Evolutionary conservation across 768 basidiomycete genomes (phyloP), one percentile per base, ranked within the genome.

Genomic region (Pleurotus eryngii): DNA sequence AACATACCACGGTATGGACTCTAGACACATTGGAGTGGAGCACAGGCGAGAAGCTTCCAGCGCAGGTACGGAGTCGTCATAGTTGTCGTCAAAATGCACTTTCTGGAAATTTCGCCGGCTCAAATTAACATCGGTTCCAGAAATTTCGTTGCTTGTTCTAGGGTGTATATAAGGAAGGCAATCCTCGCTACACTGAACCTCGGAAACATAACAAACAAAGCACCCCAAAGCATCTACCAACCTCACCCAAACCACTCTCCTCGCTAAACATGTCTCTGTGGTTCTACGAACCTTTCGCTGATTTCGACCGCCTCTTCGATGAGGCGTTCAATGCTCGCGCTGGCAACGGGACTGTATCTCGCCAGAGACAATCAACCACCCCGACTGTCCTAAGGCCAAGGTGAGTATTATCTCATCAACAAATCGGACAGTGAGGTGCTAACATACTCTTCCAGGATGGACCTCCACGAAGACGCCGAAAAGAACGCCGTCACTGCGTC

Each of bases 401-500:
- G 42, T 45, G 20, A 7, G 45, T 15, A 18, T 18, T 42, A 9
- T 3, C 30, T 35, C 30, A 11, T 3, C 11, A 35, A 35, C 2
- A 35, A 11, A 2, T 11, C 30, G 30, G 2, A 35, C 8, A 11
- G 30, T 9, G 8, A 35, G 30, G 30, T 35, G 30, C 30, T 35
- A 9, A 35, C 7, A 18, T 14, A 22, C 30, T 3, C 35, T 9
- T 15, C n/a, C 22, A 73, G 83, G 59, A 77, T 84, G 72, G 76
- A 85, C 60, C 55, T 84, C 2, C 70, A 77, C 51, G 80, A 82
- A 63, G 71, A 76, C 50, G 60, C 70, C 14, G 71, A 74, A 1
- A 62, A 64, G n/a, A 76, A 77, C 59, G 57, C 61, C 17, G 75
- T 83, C 24, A 81, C 77, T 2, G 81, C 80, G 8, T 75, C 76